Percentiles rank a stretch among this genome's conserved stretches.
These are phyloP conservation scores for Vaccinium myrtillus DNA, from an alignment of 148 eudicot species.

Conservation along the genomic window DNA sequence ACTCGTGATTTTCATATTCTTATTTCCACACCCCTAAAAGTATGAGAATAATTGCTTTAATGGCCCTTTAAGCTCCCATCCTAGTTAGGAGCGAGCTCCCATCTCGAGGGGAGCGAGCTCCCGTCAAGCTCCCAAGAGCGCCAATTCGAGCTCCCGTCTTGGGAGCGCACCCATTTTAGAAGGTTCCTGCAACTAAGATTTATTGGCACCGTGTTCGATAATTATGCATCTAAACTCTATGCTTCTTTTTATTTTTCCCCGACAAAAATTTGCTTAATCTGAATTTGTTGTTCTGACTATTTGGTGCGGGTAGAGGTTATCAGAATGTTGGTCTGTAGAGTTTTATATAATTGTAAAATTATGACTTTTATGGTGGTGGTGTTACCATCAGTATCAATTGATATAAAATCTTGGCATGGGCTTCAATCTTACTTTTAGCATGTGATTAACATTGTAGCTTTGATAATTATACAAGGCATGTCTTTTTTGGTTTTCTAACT, in stretches of 20 bases:
- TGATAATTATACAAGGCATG: conserved; percentile 1
- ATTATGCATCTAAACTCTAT: not conserved
- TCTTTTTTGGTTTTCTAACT: conserved; percentile 22
- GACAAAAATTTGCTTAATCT: not conserved
- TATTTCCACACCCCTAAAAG: too few species aligned
- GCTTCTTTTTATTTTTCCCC: not conserved
- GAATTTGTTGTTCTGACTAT: not conserved
- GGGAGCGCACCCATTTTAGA: too few species aligned
- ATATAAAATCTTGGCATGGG: not conserved
- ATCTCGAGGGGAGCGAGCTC: too few species aligned
- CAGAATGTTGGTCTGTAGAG: not conserved
- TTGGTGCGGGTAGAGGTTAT: not conserved
- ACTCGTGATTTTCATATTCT: too few species aligned
- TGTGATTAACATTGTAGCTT: not conserved
- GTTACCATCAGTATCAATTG: not conserved
- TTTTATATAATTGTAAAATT: too few species aligned
- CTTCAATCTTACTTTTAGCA: conserved; percentile 7
- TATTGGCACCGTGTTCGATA: not conserved
- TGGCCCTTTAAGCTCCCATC: too few species aligned
- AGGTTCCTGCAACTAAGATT: too few species aligned
- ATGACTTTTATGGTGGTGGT: not conserved
- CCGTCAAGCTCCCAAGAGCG: too few species aligned
- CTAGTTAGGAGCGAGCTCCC: too few species aligned
- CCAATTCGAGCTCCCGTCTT: too few species aligned
- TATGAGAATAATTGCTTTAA: too few species aligned